Base-by-base conservation (phyloP, 2,329 filamentous ascomycete species). In the Ascochyta viciae-villosae region DNA sequence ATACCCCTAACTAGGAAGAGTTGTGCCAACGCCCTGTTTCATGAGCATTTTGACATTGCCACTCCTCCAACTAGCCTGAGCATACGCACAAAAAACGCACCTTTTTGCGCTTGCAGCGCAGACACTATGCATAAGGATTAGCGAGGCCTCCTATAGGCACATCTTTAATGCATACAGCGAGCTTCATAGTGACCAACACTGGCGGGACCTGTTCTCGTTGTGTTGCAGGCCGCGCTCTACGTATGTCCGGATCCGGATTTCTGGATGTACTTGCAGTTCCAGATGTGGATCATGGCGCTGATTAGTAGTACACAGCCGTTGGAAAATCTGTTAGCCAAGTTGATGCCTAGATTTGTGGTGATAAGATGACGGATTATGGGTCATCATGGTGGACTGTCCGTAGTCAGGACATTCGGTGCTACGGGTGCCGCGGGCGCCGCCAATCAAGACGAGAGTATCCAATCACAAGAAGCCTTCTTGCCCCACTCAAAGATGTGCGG, bases 81-180 rank as follows among this genome's bases (percentile, higher is more conserved):
- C 19, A 19, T 19, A 19, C 19, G 19, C 19, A 19, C 5, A 26
- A 27, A 15, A 13, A 43, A 48, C 55, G 13, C 16, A 62, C 60
- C 50, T 62, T 62, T 26, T 62, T 62, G 19, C 50, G 53, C 26
- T 62, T 60, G 23, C 60, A 62, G 13, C 60, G 56, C 26, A 49
- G 38, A 29, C 60, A 62, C 60, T 62, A 43, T 13, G 29, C 15
- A 33, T n/a, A n/a, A 4, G 22, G 10, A 27, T 57, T 29, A 50
- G 37, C 22, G 22, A 15, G 15, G 8, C 16, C 9, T 10, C 16
- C 19, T 23, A 4, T 13, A 10, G 13, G 10, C n/a, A 15, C 22
- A 16, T 4, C n/a, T 13, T 15, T 16, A 10, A 13, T 10, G 23
- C 38, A 16, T 58, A 63, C 60, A 31, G 60, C 54, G 37, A 63